Conservation (phyloP, 129 eudicot genomes). For the Chrysanthemum lavandulifolium region DNA sequence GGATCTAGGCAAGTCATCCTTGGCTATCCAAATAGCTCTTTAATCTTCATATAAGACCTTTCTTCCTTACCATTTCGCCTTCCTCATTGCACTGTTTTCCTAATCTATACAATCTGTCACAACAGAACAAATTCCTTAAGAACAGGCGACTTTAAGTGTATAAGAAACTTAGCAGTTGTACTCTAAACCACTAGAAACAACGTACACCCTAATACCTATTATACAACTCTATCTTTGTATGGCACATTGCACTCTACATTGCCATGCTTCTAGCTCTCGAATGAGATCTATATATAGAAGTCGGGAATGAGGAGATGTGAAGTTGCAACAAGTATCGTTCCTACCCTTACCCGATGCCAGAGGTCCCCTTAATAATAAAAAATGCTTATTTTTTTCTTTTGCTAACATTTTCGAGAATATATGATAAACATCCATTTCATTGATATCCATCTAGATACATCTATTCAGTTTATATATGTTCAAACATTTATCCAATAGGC, state of each 20-base stretch:
- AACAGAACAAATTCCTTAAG: background rate
- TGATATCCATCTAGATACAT: slow-evolving; percentile 18
- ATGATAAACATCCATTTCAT: slow-evolving; percentile 6
- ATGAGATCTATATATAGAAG: slow-evolving; percentile 20
- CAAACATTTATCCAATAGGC: slow-evolving; percentile 18
- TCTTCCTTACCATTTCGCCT: slow-evolving; percentile 27
- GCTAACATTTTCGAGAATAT: slow-evolving; percentile 27
- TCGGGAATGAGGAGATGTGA: slow-evolving; percentile 15
- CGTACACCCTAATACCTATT: background rate
- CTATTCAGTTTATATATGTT: slow-evolving; percentile 20
- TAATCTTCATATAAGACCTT: slow-evolving; percentile 51
- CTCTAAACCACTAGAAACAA: slow-evolving; percentile 3
- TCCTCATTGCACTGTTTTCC: background rate
- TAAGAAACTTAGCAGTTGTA: no score
- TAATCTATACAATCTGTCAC: background rate
- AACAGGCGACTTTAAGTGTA: background rate
- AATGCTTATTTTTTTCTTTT: background rate
- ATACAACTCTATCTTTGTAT: background rate
- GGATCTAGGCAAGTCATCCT: slow-evolving; percentile 79
- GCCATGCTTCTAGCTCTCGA: slow-evolving; percentile 14
- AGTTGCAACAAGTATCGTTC: slow-evolving; percentile 30
- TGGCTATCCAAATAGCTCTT: slow-evolving; percentile 60
- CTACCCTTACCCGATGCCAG: slow-evolving; percentile 14
- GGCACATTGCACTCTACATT: slow-evolving; percentile 16
- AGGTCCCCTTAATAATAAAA: slow-evolving; percentile 24